Base-by-base conservation (phyloP, 495 filamentous ascomycete genomes). In the Aspergillus egyptiacus region DNA sequence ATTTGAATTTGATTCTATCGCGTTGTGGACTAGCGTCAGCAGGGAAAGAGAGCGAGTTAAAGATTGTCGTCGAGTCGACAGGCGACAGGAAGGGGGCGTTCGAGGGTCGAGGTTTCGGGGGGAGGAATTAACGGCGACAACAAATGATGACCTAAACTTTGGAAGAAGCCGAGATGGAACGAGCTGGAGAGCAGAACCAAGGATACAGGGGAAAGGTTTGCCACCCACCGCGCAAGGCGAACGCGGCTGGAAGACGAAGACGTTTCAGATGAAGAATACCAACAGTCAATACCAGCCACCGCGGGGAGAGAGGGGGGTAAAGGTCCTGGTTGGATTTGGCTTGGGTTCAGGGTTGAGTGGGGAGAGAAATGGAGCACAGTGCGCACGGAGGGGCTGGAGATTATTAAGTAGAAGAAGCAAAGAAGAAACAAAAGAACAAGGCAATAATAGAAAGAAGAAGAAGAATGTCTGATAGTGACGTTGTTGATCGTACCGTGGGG, bases 141-240 rank as follows among this genome's bases (percentile, higher is more conserved):
- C 15, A 37, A 49, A 49, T 48, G 31, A 54, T 53, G 59, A 58
- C 58, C 49, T 41, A 62, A 66, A n/a, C n/a, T n/a, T n/a, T n/a
- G n/a, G n/a, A n/a, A 55, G 41, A 61, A 48, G 51, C 44, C 49
- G 51, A 62, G 61, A 47, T 43, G 27, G 40, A 43, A 41, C 19
- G 37, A 56, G 36, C 48, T 31, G 48, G 44, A 41, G 41, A 58
- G 58, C 45, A 61, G 63, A 71, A 67, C 67, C 66, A 71, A 51
- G 67, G 41, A 44, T 33, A 5, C 35, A 20, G 10, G n/a, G n/a
- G 58, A 61, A 54, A 63, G 50, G 41, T 55, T 70, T 62, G 68
- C 68, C 68, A 71, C 68, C 68, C 68, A 71, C 68, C 64, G 60
- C 53, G 49, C 56, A 40, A 24, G 23, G 14, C 17, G 24, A 13